Evolutionary conservation across 345 rosid species (phyloP), one percentile per base, ranked within the genome.

Genomic region (Rhodamnia argentea): DNA sequence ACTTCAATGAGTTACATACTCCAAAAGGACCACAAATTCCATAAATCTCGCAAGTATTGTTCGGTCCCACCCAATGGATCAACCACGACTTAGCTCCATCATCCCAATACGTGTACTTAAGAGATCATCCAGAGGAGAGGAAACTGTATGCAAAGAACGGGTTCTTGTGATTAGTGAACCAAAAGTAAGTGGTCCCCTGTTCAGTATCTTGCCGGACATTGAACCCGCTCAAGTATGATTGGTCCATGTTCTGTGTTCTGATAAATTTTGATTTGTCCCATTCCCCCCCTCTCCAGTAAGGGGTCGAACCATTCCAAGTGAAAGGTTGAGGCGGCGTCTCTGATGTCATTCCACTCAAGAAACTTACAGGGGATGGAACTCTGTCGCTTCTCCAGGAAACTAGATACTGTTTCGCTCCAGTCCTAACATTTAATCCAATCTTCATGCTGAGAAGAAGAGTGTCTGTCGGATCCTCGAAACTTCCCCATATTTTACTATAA

Each of bases 361-460:
- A 60, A 4, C 16, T 87, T 14, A 92, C 93, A 4, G 88, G 82
- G 14, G 87, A 85, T 2, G 93, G 93, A 82, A 90, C 92, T 5
- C 83, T 82, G 6, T 29, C 11, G 51, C 70, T 88, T 27, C 52
- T 87, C 93, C 92, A 91, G 5, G 92, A 88, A 29, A 42, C 78
- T 24, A 91, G 29, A 52, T 51, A 85, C 56, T 83, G 51, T 23
- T 88, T 81, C 12, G 54, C 24, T 13, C 85, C 74, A 51, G 83
- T 85, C 16, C 15, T 76, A 64, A 18, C 27, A 70, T 88, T 86
- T 84, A 88, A 82, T 11, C 93, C 93, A 0, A 91, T 10, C 84
- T 88, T 88, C 93, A 91, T 91, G n/a, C n/a, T n/a, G n/a, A n/a
- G n/a, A n/a, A n/a, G n/a, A n/a, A n/a, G n/a, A n/a, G n/a, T n/a